These are phyloP conservation scores for Lichtheimia ramosa DNA, from an alignment of 371 early-diverging fungal species.

Conservation along the genomic window DNA sequence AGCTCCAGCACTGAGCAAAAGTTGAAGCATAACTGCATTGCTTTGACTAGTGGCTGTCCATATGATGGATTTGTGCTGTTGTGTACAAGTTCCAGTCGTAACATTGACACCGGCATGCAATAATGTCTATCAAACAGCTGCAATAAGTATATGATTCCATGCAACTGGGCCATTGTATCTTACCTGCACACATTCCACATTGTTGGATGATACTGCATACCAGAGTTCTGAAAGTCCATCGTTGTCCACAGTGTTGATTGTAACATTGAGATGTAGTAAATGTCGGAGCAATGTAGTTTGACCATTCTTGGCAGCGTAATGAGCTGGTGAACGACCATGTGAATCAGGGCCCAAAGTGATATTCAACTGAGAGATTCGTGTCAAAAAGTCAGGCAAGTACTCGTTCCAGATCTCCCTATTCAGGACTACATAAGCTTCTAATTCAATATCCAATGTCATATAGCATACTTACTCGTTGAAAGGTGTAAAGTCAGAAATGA, in stretches of 20 bases:
- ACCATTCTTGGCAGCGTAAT: constrained; percentile 52
- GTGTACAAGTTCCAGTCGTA: not conserved
- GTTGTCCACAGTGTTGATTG: constrained; percentile 27
- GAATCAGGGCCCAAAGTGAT: constrained; percentile 25
- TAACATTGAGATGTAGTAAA: constrained; percentile 15
- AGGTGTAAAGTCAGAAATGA: constrained; percentile 46
- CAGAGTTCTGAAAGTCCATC: constrained; percentile 39
- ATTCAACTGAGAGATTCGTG: constrained; percentile 13
- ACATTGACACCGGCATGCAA: constrained; percentile 23
- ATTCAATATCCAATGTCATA: not conserved
- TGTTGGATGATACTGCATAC: constrained; percentile 41
- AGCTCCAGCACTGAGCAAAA: constrained; percentile 30
- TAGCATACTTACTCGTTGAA: constrained; percentile 25
- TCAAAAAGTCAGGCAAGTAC: constrained; percentile 40
- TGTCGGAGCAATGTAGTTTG: constrained; percentile 29
- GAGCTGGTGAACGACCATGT: constrained; percentile 38
- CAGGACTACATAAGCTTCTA: not conserved
- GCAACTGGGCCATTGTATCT: not conserved
- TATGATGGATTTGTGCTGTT: constrained; percentile 19
- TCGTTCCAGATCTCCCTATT: constrained; percentile 46
- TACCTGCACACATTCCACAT: constrained; percentile 25
- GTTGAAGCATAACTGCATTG: constrained; percentile 18
- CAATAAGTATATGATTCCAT: not conserved
- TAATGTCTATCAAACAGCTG: constrained; percentile 19
- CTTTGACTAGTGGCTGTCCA: constrained; percentile 21